phyloP scores from a whole-genome alignment of 1,284 basidiomycete species.

The Earliella scabrosa region DNA sequence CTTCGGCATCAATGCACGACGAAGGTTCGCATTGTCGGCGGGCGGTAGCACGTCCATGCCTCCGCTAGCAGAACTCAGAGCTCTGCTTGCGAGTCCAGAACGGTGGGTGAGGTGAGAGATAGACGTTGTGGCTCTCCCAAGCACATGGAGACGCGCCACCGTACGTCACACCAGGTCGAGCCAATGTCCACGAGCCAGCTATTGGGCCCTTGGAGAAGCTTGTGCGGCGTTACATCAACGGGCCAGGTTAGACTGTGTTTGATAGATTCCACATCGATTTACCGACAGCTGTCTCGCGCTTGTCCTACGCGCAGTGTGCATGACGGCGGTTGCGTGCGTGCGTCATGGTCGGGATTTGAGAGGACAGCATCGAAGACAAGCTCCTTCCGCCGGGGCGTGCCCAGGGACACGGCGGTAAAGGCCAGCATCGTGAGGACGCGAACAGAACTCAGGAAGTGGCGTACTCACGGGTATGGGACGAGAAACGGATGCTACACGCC shows the following conservation, averaged over 20 bases:
- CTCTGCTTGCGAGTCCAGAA: no score
- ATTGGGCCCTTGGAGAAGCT: background rate
- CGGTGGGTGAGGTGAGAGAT: no score
- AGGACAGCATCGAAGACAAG: background rate
- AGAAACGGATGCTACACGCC: background rate
- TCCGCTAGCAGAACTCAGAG: no score
- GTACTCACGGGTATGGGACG: background rate
- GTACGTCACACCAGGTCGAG: background rate
- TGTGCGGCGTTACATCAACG: background rate
- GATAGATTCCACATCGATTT: background rate
- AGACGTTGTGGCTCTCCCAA: no score
- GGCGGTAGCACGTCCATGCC: no score
- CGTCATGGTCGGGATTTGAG: background rate
- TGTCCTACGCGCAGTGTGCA: no score
- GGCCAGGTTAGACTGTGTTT: background rate
- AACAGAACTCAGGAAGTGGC: background rate
- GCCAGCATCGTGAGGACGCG: background rate
- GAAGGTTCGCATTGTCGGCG: no score
- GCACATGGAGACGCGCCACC: background rate
- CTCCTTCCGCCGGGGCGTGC: background rate
- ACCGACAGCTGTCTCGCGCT: background rate
- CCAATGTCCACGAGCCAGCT: background rate
- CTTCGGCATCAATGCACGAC: no score
- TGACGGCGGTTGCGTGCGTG: background rate
- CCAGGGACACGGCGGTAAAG: background rate